phyloP scores from a whole-genome alignment of 2,329 filamentous ascomycete species.

The Trichoderma endophyticum region DNA sequence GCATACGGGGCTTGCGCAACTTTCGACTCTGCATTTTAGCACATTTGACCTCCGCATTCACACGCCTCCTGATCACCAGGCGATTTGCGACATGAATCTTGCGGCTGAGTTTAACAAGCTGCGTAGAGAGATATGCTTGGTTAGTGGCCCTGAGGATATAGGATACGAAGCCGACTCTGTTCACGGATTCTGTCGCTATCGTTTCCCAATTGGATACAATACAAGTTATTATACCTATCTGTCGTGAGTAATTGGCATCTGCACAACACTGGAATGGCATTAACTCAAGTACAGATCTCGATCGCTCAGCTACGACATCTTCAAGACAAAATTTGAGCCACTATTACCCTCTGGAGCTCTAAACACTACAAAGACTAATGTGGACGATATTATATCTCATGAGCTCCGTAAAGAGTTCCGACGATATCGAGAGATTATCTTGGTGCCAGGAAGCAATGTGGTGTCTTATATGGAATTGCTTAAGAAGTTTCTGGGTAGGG shows the following conservation, averaged over 20 bases:
- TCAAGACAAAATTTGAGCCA: conserved; percentile 61
- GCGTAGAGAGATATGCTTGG: conserved; percentile 61
- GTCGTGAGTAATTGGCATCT: conserved; percentile 49
- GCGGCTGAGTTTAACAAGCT: conserved; percentile 64
- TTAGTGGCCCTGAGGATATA: conserved; percentile 64
- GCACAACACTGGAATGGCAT: no score
- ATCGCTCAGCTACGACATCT: conserved; percentile 57
- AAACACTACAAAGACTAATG: neutral
- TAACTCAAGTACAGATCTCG: neutral
- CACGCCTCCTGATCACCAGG: conserved; percentile 59
- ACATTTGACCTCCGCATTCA: conserved; percentile 76
- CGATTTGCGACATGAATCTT: conserved; percentile 57
- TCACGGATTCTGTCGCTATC: conserved; percentile 67
- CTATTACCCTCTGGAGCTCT: conserved; percentile 28
- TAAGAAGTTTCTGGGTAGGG: conserved; percentile 67
- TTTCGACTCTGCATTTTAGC: conserved; percentile 63
- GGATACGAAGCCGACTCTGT: conserved; percentile 56
- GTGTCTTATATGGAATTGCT: conserved; percentile 69
- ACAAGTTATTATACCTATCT: conserved; percentile 70
- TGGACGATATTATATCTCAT: conserved; percentile 50
- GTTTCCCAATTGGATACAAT: conserved; percentile 72
- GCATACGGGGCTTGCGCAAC: neutral
- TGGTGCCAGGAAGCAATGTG: conserved; percentile 67
- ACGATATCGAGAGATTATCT: conserved; percentile 69
- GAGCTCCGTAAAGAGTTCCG: conserved; percentile 68